These are phyloP conservation scores for Thielaviopsis punctulata DNA, from an alignment of 2,329 filamentous ascomycete species.

Conservation along the genomic window DNA sequence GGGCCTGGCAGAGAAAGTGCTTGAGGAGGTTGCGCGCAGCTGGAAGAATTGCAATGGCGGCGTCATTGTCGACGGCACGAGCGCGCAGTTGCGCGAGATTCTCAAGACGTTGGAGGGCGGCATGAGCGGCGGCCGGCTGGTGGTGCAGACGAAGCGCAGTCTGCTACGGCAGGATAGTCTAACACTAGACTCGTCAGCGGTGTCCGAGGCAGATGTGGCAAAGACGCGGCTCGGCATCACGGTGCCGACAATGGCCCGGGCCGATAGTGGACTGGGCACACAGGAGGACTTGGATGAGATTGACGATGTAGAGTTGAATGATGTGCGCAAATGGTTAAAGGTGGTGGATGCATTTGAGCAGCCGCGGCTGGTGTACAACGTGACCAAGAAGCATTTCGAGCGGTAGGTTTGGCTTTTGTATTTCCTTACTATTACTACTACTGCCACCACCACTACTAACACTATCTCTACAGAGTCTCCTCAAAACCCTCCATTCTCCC, in stretches of 20 bases:
- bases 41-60: constrained; percentile 86
- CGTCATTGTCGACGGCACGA: constrained; percentile 75
- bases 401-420: constrained; percentile 27
- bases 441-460: constrained; percentile 8
- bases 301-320: constrained; percentile 37
- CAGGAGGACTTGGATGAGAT: constrained; percentile 39
- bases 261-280: constrained; percentile 45
- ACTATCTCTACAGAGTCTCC: constrained; percentile 29
- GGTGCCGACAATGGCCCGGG: constrained; percentile 18
- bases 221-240: constrained; percentile 36
- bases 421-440: neutral
- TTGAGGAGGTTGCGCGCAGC: constrained; percentile 77
- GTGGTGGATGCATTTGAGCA: constrained; percentile 73
- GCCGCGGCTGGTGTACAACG: constrained; percentile 61
- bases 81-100: constrained; percentile 61
- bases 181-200: constrained; percentile 32
- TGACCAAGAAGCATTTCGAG: constrained; percentile 79
- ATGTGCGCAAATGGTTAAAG: constrained; percentile 70
- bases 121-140: constrained; percentile 73
- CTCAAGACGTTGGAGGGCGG: constrained; percentile 69
- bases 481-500: constrained; percentile 57
- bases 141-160: constrained; percentile 34
- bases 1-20: constrained; percentile 74
- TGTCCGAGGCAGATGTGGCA: constrained; percentile 32
- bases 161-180: constrained; percentile 48